Evolutionary conservation across 1,284 basidiomycete species (phyloP), one percentile per base, ranked within the genome.

Genomic region (Calocybe gambosa): DNA sequence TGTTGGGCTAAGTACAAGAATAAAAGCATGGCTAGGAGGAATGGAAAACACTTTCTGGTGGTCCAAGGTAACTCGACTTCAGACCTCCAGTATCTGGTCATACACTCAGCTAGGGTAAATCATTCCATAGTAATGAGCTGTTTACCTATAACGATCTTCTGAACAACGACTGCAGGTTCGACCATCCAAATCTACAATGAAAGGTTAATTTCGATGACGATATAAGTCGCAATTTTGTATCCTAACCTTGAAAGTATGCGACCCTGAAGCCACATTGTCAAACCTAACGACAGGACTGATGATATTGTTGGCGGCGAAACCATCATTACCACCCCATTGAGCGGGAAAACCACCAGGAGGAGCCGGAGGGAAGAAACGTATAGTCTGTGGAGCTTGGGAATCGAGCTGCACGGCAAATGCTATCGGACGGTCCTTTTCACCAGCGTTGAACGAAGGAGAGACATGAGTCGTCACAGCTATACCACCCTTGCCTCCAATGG

Each of bases 91-190:
- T 73, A 59, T 83, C 78, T 78, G 23, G 42, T 43, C 35, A 29
- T 28, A 18, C 25, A 26, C 25, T 5, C 25, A 26, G 9, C 35
- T 31, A 42, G 6, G 36, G 0, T 10, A 26, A 16, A 37, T 20
- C n/a, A 12, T 20, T 8, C 3, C 7, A 18, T 4, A 12, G 5
- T 36, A 10, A 29, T 31, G 31, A 29, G 61, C 71, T 28, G 47
- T 37, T 34, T 34, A 81, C 78, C 65, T 41, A 83, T 76, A 16
- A 82, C 70, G 43, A 83, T 73, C 57, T 78, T 82, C 56, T 83
- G 76, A 21, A 82, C 68, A 2, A 81, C 72, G 13, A 82, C 78
- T 5, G 74, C 72, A 7, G 78, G 77, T 51, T 81, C 78, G 39
- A 82, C 70, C 72, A 78, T 76, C 60, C 69, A 77, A 10, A 81